Evolutionary conservation across 148 eudicot genomes (phyloP), one percentile per base, ranked within the genome.

Genomic region (Pharnaceum exiguum): DNA sequence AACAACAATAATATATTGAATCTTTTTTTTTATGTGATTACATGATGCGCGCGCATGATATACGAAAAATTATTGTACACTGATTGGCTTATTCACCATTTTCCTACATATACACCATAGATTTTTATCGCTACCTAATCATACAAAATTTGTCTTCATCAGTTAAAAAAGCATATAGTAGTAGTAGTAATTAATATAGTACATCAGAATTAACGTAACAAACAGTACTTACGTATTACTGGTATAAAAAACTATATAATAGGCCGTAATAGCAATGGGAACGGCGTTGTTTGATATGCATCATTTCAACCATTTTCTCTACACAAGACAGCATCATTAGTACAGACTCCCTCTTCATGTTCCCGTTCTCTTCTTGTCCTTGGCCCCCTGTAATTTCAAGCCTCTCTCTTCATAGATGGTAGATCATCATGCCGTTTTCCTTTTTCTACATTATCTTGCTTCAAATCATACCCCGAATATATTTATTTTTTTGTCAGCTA

Each of bases 301-400:
- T 75, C 68, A 75, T 75, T 75, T 56, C 49, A 60, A 18, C 59
- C 75, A 70, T 70, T 60, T n/a, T 46, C 32, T 57, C 46, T 55
- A 70, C 75, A 65, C 47, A 75, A 66, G 65, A 71, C 79, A 75
- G 15, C 66, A 75, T 75, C 47, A 75, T 75, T 75, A 70, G 59
- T 42, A 66, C 71, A 48, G 55, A 48, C 54, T 44, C 45, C 45
- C 21, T 51, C 32, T 35, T 32, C 51, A 40, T 35, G 10, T 53
- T 38, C 63, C 74, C 71, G 55, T 49, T 54, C 52, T 59, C 47
- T 17, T 51, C 48, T 18, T 31, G 10, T 4, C 5, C 12, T 10
- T 28, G n/a, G n/a, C 11, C n/a, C 6, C 5, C 45, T 29, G 44
- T 54, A 30, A 42, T 39, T 26, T 7, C 28, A 43, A 27, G 23